Conservation (phyloP, 2,329 filamentous ascomycete genomes). For the Penicillium sp. region DNA sequence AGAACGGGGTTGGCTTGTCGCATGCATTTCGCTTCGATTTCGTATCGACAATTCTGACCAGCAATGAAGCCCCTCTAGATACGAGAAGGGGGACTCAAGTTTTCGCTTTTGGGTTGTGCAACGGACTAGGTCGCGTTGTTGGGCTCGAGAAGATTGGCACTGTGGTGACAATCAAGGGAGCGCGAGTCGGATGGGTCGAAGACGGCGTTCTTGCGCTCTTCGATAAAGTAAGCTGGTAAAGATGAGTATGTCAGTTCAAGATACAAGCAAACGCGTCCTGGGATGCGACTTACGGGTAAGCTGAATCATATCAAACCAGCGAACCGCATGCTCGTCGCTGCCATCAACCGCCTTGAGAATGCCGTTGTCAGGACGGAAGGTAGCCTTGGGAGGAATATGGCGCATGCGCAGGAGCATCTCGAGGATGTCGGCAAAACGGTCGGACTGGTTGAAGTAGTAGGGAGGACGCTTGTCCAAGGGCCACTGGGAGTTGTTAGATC, state of each 20-base stretch:
- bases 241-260: conserved; percentile 4
- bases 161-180: conserved; percentile 44
- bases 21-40: conserved; percentile 8
- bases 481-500: conserved; percentile 41
- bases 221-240: conserved; percentile 37
- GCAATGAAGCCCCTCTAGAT: neutral
- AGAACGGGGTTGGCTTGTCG: neutral
- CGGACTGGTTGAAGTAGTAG: conserved; percentile 57
- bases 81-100: neutral
- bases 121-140: conserved; percentile 4
- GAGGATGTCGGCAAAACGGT: conserved; percentile 59
- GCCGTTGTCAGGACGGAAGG: conserved; percentile 39
- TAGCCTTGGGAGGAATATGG: conserved; percentile 45
- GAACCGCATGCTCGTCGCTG: conserved; percentile 39
- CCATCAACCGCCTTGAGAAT: conserved; percentile 40
- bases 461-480: conserved; percentile 55
- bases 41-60: neutral
- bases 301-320: conserved; percentile 46
- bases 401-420: conserved; percentile 62
- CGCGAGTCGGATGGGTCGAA: conserved; percentile 44
- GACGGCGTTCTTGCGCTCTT: conserved; percentile 38
- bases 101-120: neutral
- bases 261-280: neutral
- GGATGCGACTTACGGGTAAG: conserved; percentile 38
- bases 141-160: conserved; percentile 36